phyloP scores from a whole-genome alignment of 2,329 filamentous ascomycete species.

The Cladorrhinum sp. region DNA sequence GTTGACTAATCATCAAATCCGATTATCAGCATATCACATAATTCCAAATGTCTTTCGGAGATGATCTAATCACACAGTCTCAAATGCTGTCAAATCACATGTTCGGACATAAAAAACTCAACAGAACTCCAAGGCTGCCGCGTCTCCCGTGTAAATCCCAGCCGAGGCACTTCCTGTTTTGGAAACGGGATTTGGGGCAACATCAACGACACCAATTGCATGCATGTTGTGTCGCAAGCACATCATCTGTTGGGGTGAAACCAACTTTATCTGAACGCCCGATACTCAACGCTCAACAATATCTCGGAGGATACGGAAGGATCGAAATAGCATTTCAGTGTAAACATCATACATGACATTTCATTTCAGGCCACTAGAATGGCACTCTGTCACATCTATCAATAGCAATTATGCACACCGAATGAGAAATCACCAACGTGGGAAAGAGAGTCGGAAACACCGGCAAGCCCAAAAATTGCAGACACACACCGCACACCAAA shows the following conservation, averaged over 20 bases:
- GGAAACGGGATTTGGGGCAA: background rate
- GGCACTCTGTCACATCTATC: background rate
- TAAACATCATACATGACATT: too few species aligned
- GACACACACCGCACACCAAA: background rate
- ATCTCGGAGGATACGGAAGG: background rate
- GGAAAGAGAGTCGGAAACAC: background rate
- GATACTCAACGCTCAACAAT: background rate
- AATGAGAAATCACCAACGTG: too few species aligned
- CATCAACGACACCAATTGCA: background rate
- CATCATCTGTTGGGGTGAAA: too few species aligned
- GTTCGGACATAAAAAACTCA: background rate
- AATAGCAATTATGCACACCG: background rate
- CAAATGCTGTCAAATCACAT: too few species aligned
- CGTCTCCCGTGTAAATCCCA: background rate
- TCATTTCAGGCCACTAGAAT: background rate
- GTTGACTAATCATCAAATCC: too few species aligned
- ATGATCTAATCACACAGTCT: too few species aligned
- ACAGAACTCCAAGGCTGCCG: background rate
- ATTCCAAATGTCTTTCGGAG: too few species aligned
- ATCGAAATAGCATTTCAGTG: too few species aligned
- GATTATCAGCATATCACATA: too few species aligned
- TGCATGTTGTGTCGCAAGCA: too few species aligned
- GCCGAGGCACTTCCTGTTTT: conserved; percentile 16
- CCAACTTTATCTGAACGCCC: background rate
- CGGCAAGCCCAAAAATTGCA: too few species aligned